Conservation (phyloP, 2,329 filamentous ascomycete species). For the Ambrosiella xylebori region DNA sequence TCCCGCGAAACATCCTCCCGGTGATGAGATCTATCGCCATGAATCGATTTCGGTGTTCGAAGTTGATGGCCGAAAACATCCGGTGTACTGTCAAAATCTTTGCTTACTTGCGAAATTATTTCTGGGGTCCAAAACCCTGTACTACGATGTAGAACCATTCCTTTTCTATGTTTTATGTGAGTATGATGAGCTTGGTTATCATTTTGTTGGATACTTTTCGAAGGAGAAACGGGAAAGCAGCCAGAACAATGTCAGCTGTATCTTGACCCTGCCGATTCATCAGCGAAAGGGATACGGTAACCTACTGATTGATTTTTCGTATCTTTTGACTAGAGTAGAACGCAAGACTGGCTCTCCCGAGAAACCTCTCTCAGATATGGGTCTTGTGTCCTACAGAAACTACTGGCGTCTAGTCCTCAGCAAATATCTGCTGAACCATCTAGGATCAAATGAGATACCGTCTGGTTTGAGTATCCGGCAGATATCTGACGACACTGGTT, state of each 20-base stretch:
- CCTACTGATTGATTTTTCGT: conserved; percentile 94
- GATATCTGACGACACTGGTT: conserved; percentile 78
- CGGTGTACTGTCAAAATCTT: conserved; percentile 96
- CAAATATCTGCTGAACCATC: conserved; percentile 49
- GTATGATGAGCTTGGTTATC: conserved; percentile 77
- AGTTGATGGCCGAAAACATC: conserved; percentile 90
- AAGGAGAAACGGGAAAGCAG: conserved; percentile 94
- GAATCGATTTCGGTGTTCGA: conserved; percentile 89
- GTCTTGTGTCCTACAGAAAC: conserved; percentile 87
- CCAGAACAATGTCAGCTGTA: conserved; percentile 95
- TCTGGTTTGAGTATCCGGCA: conserved; percentile 40
- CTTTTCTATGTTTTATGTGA: conserved; percentile 95
- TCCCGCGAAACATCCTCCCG: conserved; percentile 86
- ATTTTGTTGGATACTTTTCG: conserved; percentile 98
- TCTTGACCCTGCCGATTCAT: conserved; percentile 86
- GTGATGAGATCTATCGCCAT: conserved; percentile 92
- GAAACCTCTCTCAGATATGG: conserved; percentile 96
- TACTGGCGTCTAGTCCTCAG: conserved; percentile 90
- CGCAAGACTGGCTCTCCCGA: conserved; percentile 89
- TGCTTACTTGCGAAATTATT: conserved; percentile 93
- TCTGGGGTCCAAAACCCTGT: conserved; percentile 93
- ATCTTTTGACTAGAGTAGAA: conserved; percentile 83
- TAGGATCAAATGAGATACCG: conserved; percentile 19
- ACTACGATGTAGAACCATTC: conserved; percentile 96
- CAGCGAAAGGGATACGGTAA: conserved; percentile 95